Base-by-base conservation (phyloP, 345 rosid species). In the Adansonia digitata region DNA sequence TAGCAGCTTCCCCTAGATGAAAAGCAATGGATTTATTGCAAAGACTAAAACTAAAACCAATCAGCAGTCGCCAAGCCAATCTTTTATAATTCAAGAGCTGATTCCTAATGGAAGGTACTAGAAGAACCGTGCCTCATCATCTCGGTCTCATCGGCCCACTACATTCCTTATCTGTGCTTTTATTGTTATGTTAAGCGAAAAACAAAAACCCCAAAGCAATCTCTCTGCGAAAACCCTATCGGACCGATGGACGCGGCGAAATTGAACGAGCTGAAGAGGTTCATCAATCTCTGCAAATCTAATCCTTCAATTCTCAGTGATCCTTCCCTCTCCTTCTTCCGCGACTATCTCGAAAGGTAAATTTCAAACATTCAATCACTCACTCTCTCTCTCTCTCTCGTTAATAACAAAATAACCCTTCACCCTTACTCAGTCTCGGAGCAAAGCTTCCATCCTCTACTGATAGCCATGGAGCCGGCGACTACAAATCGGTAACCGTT, bases 301-400 rank as follows among this genome's bases (percentile, higher is more conserved):
- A 62, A 89, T 75, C 98, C 99, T 59, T 86, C 99, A 39, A 49
- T 90, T 27, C 97, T 95, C 84, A 13, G 72, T 46, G 89, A 94
- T 40, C 94, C 99, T 35, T 81, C 97, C 0, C 93, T 95, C 72
- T 82, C 94, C 81, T 95, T 95, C 91, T 95, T 95, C 90, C 91
- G 94, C 57, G 99, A 95, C 75, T 95, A 90, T 79, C 86, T 95
- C 81, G 87, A 88, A 53, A 93, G 98, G 99, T 91, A 62, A n/a
- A 29, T 34, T 72, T n/a, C 18, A 2, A 11, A 24, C 46, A 5
- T 49, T 31, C 60, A 49, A 11, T 29, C 22, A 15, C 11, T 15
- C 42, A 31, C 13, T 60, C 42, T 10, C 0, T 48, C 8, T 2
- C 5, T 14, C 64, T 29, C 7, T 60, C 12, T 60, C 24, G 22